Conservation (phyloP, 164 flowering plant species). For the Nymphaea thermarum region DNA sequence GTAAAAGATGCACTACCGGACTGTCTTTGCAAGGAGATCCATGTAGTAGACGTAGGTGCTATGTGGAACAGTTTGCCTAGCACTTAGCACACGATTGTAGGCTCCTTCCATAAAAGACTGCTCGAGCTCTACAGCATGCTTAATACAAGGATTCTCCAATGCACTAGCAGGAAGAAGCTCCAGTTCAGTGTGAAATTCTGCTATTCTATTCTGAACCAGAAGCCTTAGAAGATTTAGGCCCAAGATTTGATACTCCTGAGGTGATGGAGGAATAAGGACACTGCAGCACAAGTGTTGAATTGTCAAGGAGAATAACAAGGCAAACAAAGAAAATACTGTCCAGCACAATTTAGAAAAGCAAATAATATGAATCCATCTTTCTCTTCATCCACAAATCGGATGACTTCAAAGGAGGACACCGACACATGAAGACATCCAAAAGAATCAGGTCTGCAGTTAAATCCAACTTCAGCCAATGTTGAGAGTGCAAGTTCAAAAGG, state of each 20-base stretch:
- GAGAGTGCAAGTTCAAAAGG: no score
- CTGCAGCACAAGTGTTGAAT: constrained; percentile 30
- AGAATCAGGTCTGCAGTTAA: no score
- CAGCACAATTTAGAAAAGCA: not conserved
- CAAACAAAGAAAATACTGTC: not conserved
- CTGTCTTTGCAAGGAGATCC: constrained; percentile 82
- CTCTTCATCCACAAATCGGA: not conserved
- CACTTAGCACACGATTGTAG: constrained; percentile 74
- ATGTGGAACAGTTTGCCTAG: constrained; percentile 72
- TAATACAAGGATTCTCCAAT: constrained; percentile 74
- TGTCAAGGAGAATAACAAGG: no score
- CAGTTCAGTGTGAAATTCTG: constrained; percentile 86
- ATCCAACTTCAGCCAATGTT: no score
- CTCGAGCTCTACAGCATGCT: constrained; percentile 84
- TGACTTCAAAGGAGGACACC: not conserved
- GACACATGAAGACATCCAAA: not conserved
- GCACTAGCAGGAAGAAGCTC: constrained; percentile 69
- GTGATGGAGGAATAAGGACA: constrained; percentile 52
- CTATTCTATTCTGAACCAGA: constrained; percentile 86
- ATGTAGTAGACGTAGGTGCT: constrained; percentile 68
- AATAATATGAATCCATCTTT: not conserved
- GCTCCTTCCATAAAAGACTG: constrained; percentile 98
- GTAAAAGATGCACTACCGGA: constrained; percentile 35
- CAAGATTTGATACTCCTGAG: constrained; percentile 66
- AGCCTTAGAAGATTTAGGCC: constrained; percentile 93